Evolutionary conservation across 1,284 basidiomycete species (phyloP).

Genomic region (Mycosarcoma mackinlayi): DNA sequence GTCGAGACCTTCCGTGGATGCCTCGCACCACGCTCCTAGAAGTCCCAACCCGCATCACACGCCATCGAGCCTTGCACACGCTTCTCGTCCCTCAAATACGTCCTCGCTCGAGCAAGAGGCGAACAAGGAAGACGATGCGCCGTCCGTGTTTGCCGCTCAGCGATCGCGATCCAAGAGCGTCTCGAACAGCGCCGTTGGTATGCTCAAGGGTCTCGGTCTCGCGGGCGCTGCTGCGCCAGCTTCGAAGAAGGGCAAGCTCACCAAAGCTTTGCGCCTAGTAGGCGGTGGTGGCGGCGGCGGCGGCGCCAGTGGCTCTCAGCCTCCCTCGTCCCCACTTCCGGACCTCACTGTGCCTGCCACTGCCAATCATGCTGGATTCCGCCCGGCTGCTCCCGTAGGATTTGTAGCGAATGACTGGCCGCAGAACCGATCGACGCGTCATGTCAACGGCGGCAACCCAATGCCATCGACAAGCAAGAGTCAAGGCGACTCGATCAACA

Average conservation of each 20-base stretch:
- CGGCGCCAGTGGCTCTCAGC: slow-evolving; percentile 9
- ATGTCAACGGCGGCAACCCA: slow-evolving; percentile 9
- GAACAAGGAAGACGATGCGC: slow-evolving; percentile 27
- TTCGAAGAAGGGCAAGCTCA: slow-evolving; percentile 56
- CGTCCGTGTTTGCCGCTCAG: slow-evolving; percentile 32
- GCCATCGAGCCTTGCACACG: slow-evolving; percentile 12
- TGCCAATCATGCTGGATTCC: neutral
- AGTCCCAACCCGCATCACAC: slow-evolving; percentile 23
- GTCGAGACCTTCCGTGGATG: slow-evolving; percentile 40
- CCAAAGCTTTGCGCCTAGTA: slow-evolving; percentile 53
- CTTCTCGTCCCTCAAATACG: slow-evolving; percentile 5
- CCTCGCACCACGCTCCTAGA: slow-evolving; percentile 3
- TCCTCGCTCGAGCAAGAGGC: slow-evolving; percentile 36
- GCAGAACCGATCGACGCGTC: slow-evolving; percentile 21
- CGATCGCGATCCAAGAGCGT: slow-evolving; percentile 58
- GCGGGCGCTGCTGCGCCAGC: slow-evolving; percentile 49
- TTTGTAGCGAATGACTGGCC: slow-evolving; percentile 13
- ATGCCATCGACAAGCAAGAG: slow-evolving; percentile 10
- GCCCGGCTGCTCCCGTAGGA: slow-evolving; percentile 5
- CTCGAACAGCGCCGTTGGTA: slow-evolving; percentile 53
- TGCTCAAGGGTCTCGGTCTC: slow-evolving; percentile 60
- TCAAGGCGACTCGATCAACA: slow-evolving; percentile 21
- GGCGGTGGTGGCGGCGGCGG: slow-evolving; percentile 19
- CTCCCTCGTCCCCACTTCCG: slow-evolving; percentile 13
- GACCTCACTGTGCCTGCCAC: slow-evolving; percentile 14